A percentile compares a stretch with the other conserved stretches of the same genome.
Conservation (phyloP, 139 green algal genomes). For the Dunaliella sp. region DNA sequence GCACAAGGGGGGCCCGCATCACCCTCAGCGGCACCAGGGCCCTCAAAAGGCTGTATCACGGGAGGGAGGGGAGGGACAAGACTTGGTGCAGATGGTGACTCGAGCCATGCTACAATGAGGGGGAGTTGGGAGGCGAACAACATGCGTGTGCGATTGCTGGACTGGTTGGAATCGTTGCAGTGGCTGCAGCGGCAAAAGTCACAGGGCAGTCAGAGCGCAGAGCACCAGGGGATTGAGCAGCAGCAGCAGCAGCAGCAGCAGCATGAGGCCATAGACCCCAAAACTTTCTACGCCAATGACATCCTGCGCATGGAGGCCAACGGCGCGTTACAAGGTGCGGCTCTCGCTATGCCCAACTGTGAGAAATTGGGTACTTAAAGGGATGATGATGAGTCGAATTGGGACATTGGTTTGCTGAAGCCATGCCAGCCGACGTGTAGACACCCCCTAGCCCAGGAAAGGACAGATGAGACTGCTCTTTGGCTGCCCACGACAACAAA, state of each 20-base stretch:
- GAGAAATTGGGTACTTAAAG: too few species aligned
- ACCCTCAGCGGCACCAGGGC: neutral
- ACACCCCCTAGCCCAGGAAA: too few species aligned
- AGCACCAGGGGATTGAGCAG: neutral
- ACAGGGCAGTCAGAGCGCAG: too few species aligned
- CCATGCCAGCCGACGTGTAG: too few species aligned
- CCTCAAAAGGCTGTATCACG: too few species aligned
- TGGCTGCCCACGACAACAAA: too few species aligned
- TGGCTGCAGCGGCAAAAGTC: neutral
- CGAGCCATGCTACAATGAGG: too few species aligned
- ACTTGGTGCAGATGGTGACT: neutral
- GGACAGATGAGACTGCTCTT: too few species aligned
- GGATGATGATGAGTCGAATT: too few species aligned
- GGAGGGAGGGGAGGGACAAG: too few species aligned
- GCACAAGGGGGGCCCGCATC: neutral
- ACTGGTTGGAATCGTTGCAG: slow-evolving; percentile 40
- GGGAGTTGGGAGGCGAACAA: slow-evolving; percentile 60
- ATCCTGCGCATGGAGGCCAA: neutral
- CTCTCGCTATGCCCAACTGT: too few species aligned
- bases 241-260: neutral
- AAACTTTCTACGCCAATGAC: slow-evolving; percentile 13
- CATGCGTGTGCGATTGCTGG: slow-evolving; percentile 60
- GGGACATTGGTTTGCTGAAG: too few species aligned
- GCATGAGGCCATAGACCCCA: neutral
- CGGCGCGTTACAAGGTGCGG: neutral